phyloP scores from a whole-genome alignment of 2,329 filamentous ascomycete species.

The Aspergillus sergii region DNA sequence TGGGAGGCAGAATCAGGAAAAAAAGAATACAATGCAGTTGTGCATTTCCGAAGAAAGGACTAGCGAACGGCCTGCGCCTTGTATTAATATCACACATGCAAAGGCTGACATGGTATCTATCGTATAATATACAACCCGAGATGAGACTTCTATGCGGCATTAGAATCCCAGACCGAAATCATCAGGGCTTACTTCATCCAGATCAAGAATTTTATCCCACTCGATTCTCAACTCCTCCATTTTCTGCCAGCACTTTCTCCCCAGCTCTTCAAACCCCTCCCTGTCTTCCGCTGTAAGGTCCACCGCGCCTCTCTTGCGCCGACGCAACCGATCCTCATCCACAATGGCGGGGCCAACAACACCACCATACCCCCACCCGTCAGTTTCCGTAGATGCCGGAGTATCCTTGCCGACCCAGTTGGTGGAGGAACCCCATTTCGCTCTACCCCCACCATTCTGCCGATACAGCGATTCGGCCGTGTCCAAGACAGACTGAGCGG shows the following conservation, averaged over 20 bases:
- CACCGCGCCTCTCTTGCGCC: slow-evolving; percentile 60
- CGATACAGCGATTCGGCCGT: slow-evolving; percentile 47
- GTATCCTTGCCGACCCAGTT: slow-evolving; percentile 60
- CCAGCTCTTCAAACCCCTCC: slow-evolving; percentile 43
- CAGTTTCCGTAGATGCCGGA: slow-evolving; percentile 78
- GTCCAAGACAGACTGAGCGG: slow-evolving; percentile 53
- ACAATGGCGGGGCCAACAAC: slow-evolving; percentile 54
- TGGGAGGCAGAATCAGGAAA: slow-evolving; percentile 26
- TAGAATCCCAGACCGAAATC: neutral
- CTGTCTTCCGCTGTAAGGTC: slow-evolving; percentile 56
- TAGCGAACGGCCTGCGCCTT: neutral
- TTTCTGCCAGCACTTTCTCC: slow-evolving; percentile 43
- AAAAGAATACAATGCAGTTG: neutral
- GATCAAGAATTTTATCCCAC: slow-evolving; percentile 44
- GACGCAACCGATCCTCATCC: slow-evolving; percentile 54
- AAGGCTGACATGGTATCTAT: neutral
- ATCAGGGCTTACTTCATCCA: slow-evolving; percentile 26
- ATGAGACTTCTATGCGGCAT: neutral
- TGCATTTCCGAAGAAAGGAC: neutral
- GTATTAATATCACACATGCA: neutral
- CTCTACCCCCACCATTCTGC: slow-evolving; percentile 62
- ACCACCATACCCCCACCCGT: slow-evolving; percentile 76
- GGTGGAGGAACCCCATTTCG: slow-evolving; percentile 84
- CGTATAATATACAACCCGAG: neutral
- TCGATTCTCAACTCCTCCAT: slow-evolving; percentile 46